Evolutionary conservation across 371 early-diverging fungal genomes (phyloP), one percentile per base, ranked within the genome.

Genomic region (Mortierella sp.): DNA sequence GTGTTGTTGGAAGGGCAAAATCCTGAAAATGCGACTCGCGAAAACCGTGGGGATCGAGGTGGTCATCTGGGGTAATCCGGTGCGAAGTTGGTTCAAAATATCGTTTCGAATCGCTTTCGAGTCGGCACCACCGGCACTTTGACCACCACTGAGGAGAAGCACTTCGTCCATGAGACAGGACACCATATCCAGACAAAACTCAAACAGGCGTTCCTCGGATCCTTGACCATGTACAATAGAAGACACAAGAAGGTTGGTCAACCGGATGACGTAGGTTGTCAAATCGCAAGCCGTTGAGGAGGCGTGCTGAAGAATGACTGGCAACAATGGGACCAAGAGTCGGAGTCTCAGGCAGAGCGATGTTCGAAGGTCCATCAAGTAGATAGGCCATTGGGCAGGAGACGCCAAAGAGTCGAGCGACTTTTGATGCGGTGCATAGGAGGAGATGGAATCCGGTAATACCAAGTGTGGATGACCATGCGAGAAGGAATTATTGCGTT

Each of bases 181-280:
- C 14, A 86, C 86, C 53, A 88, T 70, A 57, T 88, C 88, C 21
- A 88, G 67, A 14, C 82, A 82, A 70, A 88, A 86, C 57, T 88
- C 88, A 79, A 88, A 88, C 21, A 85, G 80, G 19, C 81, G 72
- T 51, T 88, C 88, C 52, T 88, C 85, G n/a, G 83, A 83, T 23
- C 88, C 86, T 60, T 86, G 85, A 8, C 88, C 88, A 62, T 88
- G 88, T 19, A 88, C 69, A 52, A 88, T 69, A 1, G 88, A 84
- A 16, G 82, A 85, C 73, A 86, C 76, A 2, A 76, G 46, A 7
- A 76, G 42, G 51, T 76, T 76, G 24, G 70, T 76, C 50, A 76
- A 51, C n/a, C 76, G 62, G 9, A 69, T 69, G 27, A 76, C 66
- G 62, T 61, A 65, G 10, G 76, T 65, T 9, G 65, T 47, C 4